Conservation (phyloP, 2,329 filamentous ascomycete species). For the Leptographium flavum region DNA sequence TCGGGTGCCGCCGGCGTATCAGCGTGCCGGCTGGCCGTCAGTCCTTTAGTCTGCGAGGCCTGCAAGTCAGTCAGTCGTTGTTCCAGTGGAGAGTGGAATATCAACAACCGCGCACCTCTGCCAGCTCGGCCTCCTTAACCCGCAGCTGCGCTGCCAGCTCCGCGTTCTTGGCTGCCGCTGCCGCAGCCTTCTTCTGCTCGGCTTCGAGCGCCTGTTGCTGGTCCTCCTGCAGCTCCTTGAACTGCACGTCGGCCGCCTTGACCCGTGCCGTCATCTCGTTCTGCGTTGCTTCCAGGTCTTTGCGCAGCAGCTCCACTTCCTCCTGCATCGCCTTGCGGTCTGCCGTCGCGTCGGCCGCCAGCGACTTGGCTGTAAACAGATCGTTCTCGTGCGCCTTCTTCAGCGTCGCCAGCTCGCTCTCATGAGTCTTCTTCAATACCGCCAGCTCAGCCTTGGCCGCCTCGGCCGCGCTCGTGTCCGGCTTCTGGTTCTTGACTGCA, state of each 20-base stretch:
- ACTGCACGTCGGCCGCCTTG: conserved; percentile 45
- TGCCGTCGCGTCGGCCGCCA: conserved; percentile 22
- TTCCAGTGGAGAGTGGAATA: too few species aligned
- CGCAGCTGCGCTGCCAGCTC: conserved; percentile 41
- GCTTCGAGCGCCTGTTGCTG: conserved; percentile 47
- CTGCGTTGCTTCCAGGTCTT: conserved; percentile 38
- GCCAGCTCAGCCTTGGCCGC: conserved; percentile 36
- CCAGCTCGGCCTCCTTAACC: conserved; percentile 50
- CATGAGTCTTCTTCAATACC: conserved; percentile 26
- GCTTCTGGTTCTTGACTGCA: conserved; percentile 38
- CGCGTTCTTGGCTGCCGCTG: conserved; percentile 32
- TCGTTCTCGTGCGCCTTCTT: conserved; percentile 26
- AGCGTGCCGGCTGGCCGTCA: conserved; percentile 41
- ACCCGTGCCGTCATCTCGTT: conserved; percentile 27
- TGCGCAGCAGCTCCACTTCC: conserved; percentile 33
- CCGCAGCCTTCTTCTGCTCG: conserved; percentile 27
- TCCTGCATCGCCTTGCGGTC: conserved; percentile 23
- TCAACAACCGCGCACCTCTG: conserved; percentile 37
- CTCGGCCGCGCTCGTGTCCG: conserved; percentile 40
- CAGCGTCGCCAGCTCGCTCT: conserved; percentile 30
- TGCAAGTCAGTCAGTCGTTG: too few species aligned
- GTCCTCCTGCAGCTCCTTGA: conserved; percentile 48
- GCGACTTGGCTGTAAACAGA: conserved; percentile 19
- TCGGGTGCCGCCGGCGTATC: conserved; percentile 18
- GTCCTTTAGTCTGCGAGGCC: too few species aligned